Conservation (phyloP, 768 basidiomycete genomes). For the Candolleomyces aberdarensis region DNA sequence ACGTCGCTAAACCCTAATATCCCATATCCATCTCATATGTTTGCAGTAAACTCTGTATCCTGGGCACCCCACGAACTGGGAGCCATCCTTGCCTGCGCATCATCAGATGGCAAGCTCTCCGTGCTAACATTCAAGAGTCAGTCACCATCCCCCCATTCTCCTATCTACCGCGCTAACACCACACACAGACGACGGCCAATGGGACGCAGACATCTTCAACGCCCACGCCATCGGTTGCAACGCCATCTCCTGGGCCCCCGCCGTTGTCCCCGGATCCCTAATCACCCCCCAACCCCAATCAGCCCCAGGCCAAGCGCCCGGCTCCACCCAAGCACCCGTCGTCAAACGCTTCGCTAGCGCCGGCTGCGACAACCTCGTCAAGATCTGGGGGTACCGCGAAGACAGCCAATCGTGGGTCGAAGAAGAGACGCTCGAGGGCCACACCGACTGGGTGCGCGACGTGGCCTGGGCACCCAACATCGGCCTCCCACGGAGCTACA, state of each 20-base stretch:
- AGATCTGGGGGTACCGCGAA: constrained; percentile 90
- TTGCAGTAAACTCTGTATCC: constrained; percentile 88
- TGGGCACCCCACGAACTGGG: constrained; percentile 99
- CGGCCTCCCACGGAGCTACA: constrained; percentile 90
- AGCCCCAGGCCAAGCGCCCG: constrained; percentile 42
- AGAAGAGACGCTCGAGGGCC: constrained; percentile 87
- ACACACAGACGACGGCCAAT: constrained; percentile 85
- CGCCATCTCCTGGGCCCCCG: constrained; percentile 96
- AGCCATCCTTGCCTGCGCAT: constrained; percentile 94
- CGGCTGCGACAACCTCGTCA: constrained; percentile 94
- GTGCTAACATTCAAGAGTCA: constrained; percentile 95
- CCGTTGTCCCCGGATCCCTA: constrained; percentile 80
- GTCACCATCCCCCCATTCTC: constrained; percentile 20
- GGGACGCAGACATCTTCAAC: constrained; percentile 92
- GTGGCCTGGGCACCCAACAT: constrained; percentile 99
- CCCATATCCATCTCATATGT: neutral
- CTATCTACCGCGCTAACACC: neutral
- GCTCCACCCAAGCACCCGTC: constrained; percentile 40
- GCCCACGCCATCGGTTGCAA: constrained; percentile 97
- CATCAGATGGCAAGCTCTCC: constrained; percentile 95
- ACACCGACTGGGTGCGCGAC: constrained; percentile 97
- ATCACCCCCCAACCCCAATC: constrained; percentile 64
- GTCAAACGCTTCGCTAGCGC: constrained; percentile 94
- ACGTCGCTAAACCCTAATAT: constrained; percentile 19
- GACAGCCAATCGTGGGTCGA: constrained; percentile 87